Conservation (phyloP, 225 moss, liverwort and hornwort species). For the Bryum argenteum region DNA sequence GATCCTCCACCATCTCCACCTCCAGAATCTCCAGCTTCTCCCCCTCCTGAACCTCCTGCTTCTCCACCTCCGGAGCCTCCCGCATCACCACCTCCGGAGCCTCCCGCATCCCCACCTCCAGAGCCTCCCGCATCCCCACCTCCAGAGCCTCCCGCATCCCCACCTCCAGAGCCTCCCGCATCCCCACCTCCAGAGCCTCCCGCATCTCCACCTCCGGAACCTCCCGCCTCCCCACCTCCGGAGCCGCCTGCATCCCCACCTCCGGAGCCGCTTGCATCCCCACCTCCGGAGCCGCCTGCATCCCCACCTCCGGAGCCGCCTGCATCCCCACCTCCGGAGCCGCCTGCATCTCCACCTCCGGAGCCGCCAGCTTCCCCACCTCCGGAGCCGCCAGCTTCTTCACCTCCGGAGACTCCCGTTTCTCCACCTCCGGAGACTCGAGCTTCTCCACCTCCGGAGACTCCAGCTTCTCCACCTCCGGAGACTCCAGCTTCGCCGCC, state of each 20-base stretch:
- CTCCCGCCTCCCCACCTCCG: background rate
- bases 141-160: background rate
- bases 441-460: too few relatives aligned
- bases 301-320: background rate
- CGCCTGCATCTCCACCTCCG: background rate
- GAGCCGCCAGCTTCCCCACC: background rate
- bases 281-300: background rate
- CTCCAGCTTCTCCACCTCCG: too few relatives aligned
- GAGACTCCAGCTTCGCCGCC: too few relatives aligned
- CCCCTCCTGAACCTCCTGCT: background rate
- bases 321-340: background rate
- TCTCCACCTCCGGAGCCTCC: background rate
- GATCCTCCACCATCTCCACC: constrained; percentile 6
- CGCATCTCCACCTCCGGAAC: background rate
- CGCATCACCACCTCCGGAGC: background rate
- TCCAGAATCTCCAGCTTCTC: background rate
- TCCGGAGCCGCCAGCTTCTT: too few relatives aligned
- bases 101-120: background rate
- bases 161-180: background rate
- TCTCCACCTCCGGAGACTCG: too few relatives aligned
- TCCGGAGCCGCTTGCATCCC: background rate
- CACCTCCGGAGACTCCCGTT: too few relatives aligned
- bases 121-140: background rate
- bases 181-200: background rate
- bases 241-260: too few relatives aligned